Evolutionary conservation across 2,329 filamentous ascomycete species (phyloP), one percentile per base, ranked within the genome.

Genomic region (Trichoderma harzianum): DNA sequence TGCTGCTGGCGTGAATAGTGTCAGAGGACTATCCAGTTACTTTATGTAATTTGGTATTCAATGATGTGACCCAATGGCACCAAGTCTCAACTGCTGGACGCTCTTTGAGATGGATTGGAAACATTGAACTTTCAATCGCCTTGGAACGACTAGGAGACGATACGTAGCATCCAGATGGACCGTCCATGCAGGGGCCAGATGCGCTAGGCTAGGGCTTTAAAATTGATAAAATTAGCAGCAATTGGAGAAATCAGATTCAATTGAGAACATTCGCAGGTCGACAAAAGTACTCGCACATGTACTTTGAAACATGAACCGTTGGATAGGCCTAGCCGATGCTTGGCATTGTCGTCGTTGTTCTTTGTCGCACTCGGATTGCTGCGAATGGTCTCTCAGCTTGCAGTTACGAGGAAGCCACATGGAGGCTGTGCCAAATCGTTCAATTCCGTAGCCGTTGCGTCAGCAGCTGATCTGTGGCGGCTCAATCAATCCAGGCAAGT

Each of bases 161-260:
- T 51, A 51, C 51, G 64, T 67, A 43, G 53, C 34, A 43, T 58
- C 26, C 24, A 21, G 34, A 58, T 58, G 34, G 30, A 18, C 24
- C 16, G 39, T n/a, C n/a, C 32, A 68, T 58, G 65, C 65, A 68
- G 66, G 66, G 66, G 66, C 32, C 24, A 18, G 26, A 47, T 32
- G 55, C 66, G 66, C 66, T 69, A 69, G 66, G 66, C 66, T 69
- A 69, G 66, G 66, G 66, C 66, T 69, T 69, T 68, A 61, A 69
- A 68, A 43, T 36, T 21, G 26, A 47, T 51, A 69, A 69, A 61
- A 61, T 69, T 69, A 69, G 36, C 55, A 69, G 66, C 65, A 68
- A 21, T 68, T 47, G 65, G 34, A 28, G 21, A 58, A 43, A 67
- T 10, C 30, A 58, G 16, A 58, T 28, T 21, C 32, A 30, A 16